Percentiles rank a stretch among this genome's conserved stretches.
Evolutionary conservation across 1,284 basidiomycete genomes (phyloP).

Genomic region (Neonothopanus nambi): DNA sequence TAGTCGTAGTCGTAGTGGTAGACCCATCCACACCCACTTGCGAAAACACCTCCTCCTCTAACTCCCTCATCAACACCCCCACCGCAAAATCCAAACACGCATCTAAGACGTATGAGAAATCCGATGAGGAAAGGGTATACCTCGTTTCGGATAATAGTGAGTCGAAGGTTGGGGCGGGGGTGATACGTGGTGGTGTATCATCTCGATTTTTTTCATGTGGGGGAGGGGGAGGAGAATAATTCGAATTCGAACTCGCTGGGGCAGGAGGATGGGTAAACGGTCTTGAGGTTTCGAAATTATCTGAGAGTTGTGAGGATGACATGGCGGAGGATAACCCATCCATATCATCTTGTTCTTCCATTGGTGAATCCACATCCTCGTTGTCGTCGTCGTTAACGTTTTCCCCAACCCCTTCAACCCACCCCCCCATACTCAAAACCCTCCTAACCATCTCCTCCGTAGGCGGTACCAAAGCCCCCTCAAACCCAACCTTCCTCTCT

Average conservation of each 20-base stretch:
- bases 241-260: background rate
- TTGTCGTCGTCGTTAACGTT: background rate
- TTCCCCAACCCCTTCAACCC: background rate
- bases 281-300: background rate
- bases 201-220: background rate
- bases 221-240: background rate
- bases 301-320: background rate
- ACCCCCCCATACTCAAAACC: constrained; percentile 11
- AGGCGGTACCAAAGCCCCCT: constrained; percentile 2
- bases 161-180: constrained; percentile 55
- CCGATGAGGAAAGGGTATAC: constrained; percentile 60
- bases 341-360: background rate
- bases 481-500: constrained; percentile 7
- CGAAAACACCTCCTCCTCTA: constrained; percentile 19
- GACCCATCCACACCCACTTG: constrained; percentile 28
- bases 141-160: constrained; percentile 72
- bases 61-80: constrained; percentile 33
- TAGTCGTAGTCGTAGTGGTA: too few species aligned
- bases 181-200: constrained; percentile 23
- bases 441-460: constrained; percentile 12
- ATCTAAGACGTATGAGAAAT: constrained; percentile 71
- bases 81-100: constrained; percentile 70
- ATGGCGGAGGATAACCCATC: background rate
- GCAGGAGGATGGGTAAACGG: too few species aligned
- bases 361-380: background rate